Conservation (phyloP, 768 basidiomycete species). For the Kwoniella botswanensis region DNA sequence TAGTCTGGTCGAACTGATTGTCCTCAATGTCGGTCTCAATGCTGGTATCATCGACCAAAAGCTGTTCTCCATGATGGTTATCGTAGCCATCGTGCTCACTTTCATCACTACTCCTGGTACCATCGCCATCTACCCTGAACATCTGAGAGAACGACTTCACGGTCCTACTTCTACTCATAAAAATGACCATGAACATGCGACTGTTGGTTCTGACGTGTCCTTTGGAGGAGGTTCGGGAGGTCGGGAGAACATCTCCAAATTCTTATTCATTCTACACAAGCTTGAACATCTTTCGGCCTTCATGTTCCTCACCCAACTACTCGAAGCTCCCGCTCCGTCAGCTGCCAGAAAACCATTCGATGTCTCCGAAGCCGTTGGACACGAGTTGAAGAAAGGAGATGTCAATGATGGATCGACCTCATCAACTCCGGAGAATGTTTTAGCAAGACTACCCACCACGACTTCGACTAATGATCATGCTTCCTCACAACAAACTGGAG, state of each 20-base stretch:
- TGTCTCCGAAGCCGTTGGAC: slow-evolving; percentile 10
- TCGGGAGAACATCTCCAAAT: slow-evolving; percentile 63
- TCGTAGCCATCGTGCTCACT: slow-evolving; percentile 72
- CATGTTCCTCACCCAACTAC: slow-evolving; percentile 86
- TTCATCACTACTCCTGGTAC: slow-evolving; percentile 85
- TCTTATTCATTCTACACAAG: slow-evolving; percentile 86
- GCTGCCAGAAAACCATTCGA: slow-evolving; percentile 14
- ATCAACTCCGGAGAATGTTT: slow-evolving; percentile 34
- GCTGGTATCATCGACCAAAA: slow-evolving; percentile 69
- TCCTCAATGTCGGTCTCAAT: slow-evolving; percentile 81
- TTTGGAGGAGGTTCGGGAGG: slow-evolving; percentile 30
- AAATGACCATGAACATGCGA: slow-evolving; percentile 27
- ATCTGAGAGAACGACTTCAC: slow-evolving; percentile 60
- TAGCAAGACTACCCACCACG: slow-evolving; percentile 26
- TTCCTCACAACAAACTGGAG: background rate
- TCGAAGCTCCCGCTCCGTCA: slow-evolving; percentile 62
- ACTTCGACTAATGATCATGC: background rate
- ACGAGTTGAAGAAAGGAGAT: slow-evolving; percentile 33
- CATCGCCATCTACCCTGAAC: slow-evolving; percentile 73
- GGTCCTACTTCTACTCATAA: slow-evolving; percentile 8
- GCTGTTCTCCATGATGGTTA: slow-evolving; percentile 88
- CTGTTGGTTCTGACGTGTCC: background rate
- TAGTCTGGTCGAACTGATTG: slow-evolving; percentile 82
- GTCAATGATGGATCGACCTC: slow-evolving; percentile 29
- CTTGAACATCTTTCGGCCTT: slow-evolving; percentile 85